Evolutionary conservation across 768 basidiomycete species (phyloP), one percentile per base, ranked within the genome.

Genomic region (Suillus discolor): DNA sequence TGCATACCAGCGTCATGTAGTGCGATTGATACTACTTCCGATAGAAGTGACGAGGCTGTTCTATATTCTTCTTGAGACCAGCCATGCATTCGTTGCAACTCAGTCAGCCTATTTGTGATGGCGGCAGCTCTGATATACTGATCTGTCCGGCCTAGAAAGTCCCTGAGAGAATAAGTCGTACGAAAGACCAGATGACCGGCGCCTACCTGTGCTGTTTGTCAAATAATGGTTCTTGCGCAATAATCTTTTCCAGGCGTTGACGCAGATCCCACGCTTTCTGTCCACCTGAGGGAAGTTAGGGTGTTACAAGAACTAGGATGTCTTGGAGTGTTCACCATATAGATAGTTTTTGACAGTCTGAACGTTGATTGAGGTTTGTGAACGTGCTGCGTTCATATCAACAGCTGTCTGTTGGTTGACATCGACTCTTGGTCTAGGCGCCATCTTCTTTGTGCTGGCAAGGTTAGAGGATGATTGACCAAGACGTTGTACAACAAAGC

Each of bases 111-210:
- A 62, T 85, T 86, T 2, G 80, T 83, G 71, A 89, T 82, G 0
- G 77, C 74, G 15, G 90, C 76, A 0, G 82, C 88, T 4, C 84
- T 84, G 23, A 82, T 78, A 68, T 88, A 89, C 13, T 80, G 78
- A 62, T 92, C 87, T 0, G 82, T 81, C 62, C 89, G 83, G 16
- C 82, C 81, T 72, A 88, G 78, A 70, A 87, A 90, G 4, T 84
- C 79, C 63, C 89, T 89, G 63, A 16, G 68, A 28, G 57, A 28
- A 63, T 23, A 42, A 31, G 41, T 45, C n/a, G 5, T 18, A 44
- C 8, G 23, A 60, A 36, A 62, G 31, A 31, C 28, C 5, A 15
- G 11, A 9, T 39, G 44, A 4, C 34, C 13, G 38, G 15, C n/a
- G 61, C 70, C 62, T 63, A 89, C 89, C 84, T 83, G 38, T 77